Evolutionary conservation across 208 protist species (phyloP).

Genomic region (Acanthamoeba castellanii): DNA sequence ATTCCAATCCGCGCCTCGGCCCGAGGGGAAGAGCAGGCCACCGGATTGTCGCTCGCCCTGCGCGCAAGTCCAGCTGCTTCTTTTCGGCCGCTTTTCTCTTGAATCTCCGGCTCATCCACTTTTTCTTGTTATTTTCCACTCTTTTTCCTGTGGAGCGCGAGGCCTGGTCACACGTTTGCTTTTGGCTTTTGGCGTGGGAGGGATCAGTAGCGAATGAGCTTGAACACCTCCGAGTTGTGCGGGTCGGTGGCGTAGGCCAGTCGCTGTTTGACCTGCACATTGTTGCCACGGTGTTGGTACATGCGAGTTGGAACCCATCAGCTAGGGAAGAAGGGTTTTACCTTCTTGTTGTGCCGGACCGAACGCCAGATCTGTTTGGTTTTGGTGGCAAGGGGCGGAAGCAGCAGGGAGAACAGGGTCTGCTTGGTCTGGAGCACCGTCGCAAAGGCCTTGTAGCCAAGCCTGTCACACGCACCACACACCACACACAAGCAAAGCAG

Average conservation of each 20-base stretch:
- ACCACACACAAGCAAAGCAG: background rate
- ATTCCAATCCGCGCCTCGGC: background rate
- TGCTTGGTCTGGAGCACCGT: slow-evolving; percentile 39
- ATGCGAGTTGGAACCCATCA: background rate
- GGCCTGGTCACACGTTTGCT: background rate
- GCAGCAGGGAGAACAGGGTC: background rate
- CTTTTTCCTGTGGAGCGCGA: background rate
- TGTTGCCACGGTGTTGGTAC: background rate
- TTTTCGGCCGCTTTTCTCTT: slow-evolving; percentile 1
- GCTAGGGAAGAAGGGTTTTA: background rate
- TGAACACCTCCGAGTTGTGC: slow-evolving; percentile 60
- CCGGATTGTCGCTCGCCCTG: too few relatives aligned
- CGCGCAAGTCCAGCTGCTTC: background rate
- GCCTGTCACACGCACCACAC: background rate
- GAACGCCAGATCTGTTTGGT: background rate
- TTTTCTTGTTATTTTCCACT: background rate
- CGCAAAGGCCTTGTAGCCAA: slow-evolving; percentile 64
- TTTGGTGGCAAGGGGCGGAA: slow-evolving; percentile 4
- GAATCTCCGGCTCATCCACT: background rate
- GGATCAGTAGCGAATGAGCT: slow-evolving; percentile 34
- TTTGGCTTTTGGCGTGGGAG: too few relatives aligned
- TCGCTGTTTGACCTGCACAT: background rate
- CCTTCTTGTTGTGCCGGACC: slow-evolving; percentile 22
- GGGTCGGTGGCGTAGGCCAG: slow-evolving; percentile 41
- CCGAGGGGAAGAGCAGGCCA: background rate